These are phyloP conservation scores for Penicillium sp. DNA, from an alignment of 2,329 filamentous ascomycete species.

Conservation along the genomic window DNA sequence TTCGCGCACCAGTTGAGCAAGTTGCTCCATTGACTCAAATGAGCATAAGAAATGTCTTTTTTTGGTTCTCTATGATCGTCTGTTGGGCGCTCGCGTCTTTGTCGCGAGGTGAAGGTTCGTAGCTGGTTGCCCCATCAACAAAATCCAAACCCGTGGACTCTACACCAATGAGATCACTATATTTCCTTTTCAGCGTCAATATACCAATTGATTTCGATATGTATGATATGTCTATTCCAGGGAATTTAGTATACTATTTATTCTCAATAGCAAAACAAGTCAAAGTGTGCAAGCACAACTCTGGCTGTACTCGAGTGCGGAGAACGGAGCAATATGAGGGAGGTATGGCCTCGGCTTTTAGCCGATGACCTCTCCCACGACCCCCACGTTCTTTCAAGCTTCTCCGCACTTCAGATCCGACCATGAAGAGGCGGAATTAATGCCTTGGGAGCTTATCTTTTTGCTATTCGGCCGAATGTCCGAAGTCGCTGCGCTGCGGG, in stretches of 20 bases:
- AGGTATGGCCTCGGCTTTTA: too few relatives aligned
- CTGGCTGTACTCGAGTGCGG: too few relatives aligned
- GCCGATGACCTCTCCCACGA: neutral
- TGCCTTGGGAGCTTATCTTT: neutral
- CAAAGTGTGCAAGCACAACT: too few relatives aligned
- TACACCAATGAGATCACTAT: neutral
- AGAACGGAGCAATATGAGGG: too few relatives aligned
- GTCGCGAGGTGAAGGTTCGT: neutral
- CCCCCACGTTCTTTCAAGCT: neutral
- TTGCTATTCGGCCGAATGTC: slow-evolving; percentile 22
- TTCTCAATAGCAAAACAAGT: too few relatives aligned
- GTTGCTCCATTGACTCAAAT: slow-evolving; percentile 27
- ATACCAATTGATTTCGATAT: neutral
- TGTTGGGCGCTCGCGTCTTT: neutral
- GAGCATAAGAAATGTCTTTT: neutral
- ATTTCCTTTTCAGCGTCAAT: neutral
- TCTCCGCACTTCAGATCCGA: neutral
- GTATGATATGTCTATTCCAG: too few relatives aligned
- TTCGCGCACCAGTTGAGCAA: slow-evolving; percentile 39
- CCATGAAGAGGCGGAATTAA: slow-evolving; percentile 3
- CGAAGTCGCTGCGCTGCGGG: slow-evolving; percentile 12
- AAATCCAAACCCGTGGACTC: neutral
- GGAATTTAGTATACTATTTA: too few relatives aligned
- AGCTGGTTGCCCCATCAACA: slow-evolving; percentile 17
- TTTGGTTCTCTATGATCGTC: too few relatives aligned